These are phyloP conservation scores for Inga laurina DNA, from an alignment of 306 rosid genomes.

Conservation along the genomic window DNA sequence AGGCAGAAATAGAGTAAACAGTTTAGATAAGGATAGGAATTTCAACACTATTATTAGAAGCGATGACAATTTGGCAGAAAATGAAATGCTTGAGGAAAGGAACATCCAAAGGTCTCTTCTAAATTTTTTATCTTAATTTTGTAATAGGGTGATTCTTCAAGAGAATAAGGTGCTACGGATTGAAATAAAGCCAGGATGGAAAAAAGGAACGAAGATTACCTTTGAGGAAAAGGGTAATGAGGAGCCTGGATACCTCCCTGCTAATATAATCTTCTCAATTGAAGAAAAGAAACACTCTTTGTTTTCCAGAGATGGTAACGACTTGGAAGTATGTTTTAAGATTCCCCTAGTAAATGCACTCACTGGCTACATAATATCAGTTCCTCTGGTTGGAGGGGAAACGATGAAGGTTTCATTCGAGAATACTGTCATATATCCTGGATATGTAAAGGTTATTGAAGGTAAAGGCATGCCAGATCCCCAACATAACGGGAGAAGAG, in stretches of 20 bases:
- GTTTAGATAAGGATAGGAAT: neutral
- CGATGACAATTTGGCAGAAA: neutral
- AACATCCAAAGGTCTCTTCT: neutral
- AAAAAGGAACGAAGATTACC: conserved; percentile 52
- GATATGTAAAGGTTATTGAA: conserved; percentile 50
- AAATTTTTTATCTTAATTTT: neutral
- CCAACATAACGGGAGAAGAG: conserved; percentile 40
- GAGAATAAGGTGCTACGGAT: conserved; percentile 52
- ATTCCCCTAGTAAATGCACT: conserved; percentile 59
- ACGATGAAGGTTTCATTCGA: conserved; percentile 53
- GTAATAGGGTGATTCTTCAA: conserved; percentile 46
- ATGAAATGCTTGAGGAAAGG: neutral
- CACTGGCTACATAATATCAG: conserved; percentile 57
- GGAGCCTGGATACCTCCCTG: conserved; percentile 66
- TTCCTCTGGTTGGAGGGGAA: conserved; percentile 63
- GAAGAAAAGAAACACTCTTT: conserved; percentile 56
- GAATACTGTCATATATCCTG: conserved; percentile 50
- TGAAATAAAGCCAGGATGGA: conserved; percentile 68
- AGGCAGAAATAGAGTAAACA: neutral
- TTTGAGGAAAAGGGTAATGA: conserved; percentile 71
- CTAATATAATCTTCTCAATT: conserved; percentile 53
- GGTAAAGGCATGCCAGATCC: conserved; percentile 70
- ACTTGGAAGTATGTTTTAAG: conserved; percentile 55
- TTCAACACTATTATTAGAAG: neutral
- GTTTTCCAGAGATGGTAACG: conserved; percentile 51